A percentile compares a stretch with the other conserved stretches of the same genome.
phyloP scores from a whole-genome alignment of 768 basidiomycete species.

The Daedaleopsis sinensis region DNA sequence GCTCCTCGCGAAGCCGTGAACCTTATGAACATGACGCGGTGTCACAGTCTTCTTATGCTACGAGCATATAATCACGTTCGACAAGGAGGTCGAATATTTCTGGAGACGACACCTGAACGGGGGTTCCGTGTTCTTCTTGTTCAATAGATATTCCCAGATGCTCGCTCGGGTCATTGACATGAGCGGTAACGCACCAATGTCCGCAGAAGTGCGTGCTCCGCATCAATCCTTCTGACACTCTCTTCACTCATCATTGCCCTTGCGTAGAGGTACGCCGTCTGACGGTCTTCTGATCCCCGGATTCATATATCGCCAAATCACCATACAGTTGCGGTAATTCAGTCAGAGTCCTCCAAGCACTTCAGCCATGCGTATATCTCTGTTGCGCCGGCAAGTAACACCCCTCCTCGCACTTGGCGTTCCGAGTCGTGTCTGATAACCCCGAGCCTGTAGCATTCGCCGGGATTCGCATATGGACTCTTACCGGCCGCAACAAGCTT shows the following conservation, averaged over 20 bases:
- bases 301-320: too few species aligned
- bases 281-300: too few species aligned
- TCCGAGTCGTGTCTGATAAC: not conserved
- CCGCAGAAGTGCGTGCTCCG: not conserved
- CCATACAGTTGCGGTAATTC: not conserved
- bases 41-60: not conserved
- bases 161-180: not conserved
- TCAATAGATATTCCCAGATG: not conserved
- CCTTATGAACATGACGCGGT: not conserved
- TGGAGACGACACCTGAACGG: not conserved
- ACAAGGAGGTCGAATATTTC: not conserved
- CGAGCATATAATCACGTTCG: not conserved
- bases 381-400: not conserved
- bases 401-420: too few species aligned
- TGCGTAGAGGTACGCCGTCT: too few species aligned
- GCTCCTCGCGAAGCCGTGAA: too few species aligned
- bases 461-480: not conserved
- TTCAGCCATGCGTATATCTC: not conserved
- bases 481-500: not conserved
- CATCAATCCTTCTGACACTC: not conserved
- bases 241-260: not conserved
- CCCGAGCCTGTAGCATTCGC: not conserved
- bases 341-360: not conserved
- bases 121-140: not conserved
- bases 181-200: not conserved